phyloP scores from a whole-genome alignment of 345 rosid species.

The thale cress (Arabidopsis thaliana) region DNA sequence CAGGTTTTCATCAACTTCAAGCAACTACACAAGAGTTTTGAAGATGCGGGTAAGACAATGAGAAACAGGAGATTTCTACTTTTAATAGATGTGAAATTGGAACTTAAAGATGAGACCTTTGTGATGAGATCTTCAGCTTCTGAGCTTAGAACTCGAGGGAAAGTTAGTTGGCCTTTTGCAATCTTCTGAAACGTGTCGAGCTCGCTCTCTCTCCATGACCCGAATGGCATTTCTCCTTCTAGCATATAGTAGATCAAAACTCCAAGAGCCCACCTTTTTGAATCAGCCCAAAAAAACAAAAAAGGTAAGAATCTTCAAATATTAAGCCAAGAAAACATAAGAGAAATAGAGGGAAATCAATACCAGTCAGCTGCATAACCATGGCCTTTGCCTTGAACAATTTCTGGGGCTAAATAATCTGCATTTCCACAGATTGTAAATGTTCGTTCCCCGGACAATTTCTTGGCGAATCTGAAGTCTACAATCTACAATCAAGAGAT shows the following conservation, averaged over 20 bases:
- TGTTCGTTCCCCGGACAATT: slow-evolving; percentile 68
- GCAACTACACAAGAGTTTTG: slow-evolving; percentile 57
- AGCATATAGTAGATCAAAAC: slow-evolving; percentile 82
- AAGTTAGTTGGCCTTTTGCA: slow-evolving; percentile 72
- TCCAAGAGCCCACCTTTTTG: slow-evolving; percentile 87
- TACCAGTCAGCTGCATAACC: slow-evolving; percentile 92
- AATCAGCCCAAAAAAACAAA: background rate
- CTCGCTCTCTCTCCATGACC: slow-evolving; percentile 88
- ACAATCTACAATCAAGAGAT: slow-evolving; percentile 57
- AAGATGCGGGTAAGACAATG: background rate
- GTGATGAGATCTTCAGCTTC: slow-evolving; percentile 78
- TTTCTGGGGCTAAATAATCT: slow-evolving; percentile 88
- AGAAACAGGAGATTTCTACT: slow-evolving; percentile 14
- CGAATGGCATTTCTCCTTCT: slow-evolving; percentile 83
- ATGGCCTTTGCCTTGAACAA: slow-evolving; percentile 88
- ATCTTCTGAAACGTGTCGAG: slow-evolving; percentile 74
- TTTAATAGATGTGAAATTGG: background rate
- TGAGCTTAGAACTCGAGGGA: slow-evolving; percentile 59
- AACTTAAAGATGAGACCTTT: slow-evolving; percentile 58
- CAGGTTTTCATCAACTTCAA: slow-evolving; percentile 69
- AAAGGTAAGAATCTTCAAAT: background rate
- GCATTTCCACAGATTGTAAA: slow-evolving; percentile 89
- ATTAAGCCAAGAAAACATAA: background rate
- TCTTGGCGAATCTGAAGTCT: slow-evolving; percentile 89
- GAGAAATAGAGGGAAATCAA: slow-evolving; percentile 3